Evolutionary conservation across 495 filamentous ascomycete species (phyloP), one percentile per base, ranked within the genome.

Genomic region (Hypomontagnella submonticulosa): DNA sequence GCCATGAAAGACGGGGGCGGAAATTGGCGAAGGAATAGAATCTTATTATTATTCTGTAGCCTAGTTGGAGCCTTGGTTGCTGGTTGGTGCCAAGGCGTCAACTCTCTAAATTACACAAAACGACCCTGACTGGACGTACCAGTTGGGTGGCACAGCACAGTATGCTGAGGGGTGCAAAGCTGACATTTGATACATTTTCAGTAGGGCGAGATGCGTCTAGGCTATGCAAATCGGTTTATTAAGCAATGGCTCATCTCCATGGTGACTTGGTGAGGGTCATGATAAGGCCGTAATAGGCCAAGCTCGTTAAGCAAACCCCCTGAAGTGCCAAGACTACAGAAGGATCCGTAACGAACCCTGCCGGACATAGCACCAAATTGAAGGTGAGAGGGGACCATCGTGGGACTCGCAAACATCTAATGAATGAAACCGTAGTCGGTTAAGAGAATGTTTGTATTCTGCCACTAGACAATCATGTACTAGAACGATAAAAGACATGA

Each of bases 251-350:
- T 57, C 57, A 61, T 67, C 57, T 52, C 41, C 40, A 15, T 27
- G 11, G n/a, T 18, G 36, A 9, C n/a, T 27, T 43, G 41, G 44
- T 30, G 18, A 41, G 32, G 48, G 6, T 4, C 41, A 23, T 47
- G 57, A 55, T 57, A 52, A 41, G 52, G 52, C 51, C 44, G 8
- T n/a, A 48, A 61, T 51, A 34, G 61, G 52, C 10, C 52, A 51
- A 43, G 27, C 27, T 13, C 60, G 15, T 37, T 40, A 18, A 23
- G 10, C 7, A 15, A 38, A 27, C 23, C 54, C 66, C 66, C 60
- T 69, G 66, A 63, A 60, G 46, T 60, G 60, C 60, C 66, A 69
- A 63, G 66, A 23, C 9, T 12, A 12, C 3, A 50, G 32, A 38
- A 12, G 40, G 63, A 51, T 54, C 43, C 40, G 50, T 54, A 61